phyloP scores from a whole-genome alignment of 441 rosid genomes.

The Pelargonium citronellum region DNA sequence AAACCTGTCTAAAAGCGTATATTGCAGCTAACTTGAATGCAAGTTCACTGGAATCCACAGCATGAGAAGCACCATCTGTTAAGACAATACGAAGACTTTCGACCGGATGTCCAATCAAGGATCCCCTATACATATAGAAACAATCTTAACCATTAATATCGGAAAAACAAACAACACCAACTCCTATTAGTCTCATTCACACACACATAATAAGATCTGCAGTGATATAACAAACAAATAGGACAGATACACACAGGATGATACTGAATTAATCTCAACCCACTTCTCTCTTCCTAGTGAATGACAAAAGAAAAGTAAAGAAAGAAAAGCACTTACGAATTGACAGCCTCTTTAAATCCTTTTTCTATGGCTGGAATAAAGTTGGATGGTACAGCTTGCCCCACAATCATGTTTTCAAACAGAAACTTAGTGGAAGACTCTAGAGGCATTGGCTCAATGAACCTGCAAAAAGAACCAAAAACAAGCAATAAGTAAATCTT shows the following conservation, averaged over 20 bases:
- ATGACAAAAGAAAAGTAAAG: background rate
- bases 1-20: slow-evolving; percentile 89
- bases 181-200: background rate
- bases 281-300: background rate
- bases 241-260: background rate
- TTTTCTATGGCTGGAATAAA: slow-evolving; percentile 94
- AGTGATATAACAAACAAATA: too few relatives aligned
- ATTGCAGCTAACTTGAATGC: slow-evolving; percentile 94
- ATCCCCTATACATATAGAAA: slow-evolving; percentile 52
- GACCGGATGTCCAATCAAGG: slow-evolving; percentile 89
- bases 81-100: slow-evolving; percentile 74
- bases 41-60: slow-evolving; percentile 96
- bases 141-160: slow-evolving; percentile 14
- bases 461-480: slow-evolving; percentile 36
- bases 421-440: slow-evolving; percentile 67
- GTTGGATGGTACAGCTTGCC: slow-evolving; percentile 90
- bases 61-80: slow-evolving; percentile 90
- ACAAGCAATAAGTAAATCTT: slow-evolving; percentile 10
- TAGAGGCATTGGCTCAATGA: slow-evolving; percentile 70
- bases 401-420: slow-evolving; percentile 86
- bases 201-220: background rate
- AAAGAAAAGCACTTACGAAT: slow-evolving; percentile 48
- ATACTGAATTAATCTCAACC: background rate
- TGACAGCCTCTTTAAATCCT: slow-evolving; percentile 97
- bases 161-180: background rate